Evolutionary conservation across 108 stramenopile species (phyloP).

Genomic region (Asterionellopsis glacialis): DNA sequence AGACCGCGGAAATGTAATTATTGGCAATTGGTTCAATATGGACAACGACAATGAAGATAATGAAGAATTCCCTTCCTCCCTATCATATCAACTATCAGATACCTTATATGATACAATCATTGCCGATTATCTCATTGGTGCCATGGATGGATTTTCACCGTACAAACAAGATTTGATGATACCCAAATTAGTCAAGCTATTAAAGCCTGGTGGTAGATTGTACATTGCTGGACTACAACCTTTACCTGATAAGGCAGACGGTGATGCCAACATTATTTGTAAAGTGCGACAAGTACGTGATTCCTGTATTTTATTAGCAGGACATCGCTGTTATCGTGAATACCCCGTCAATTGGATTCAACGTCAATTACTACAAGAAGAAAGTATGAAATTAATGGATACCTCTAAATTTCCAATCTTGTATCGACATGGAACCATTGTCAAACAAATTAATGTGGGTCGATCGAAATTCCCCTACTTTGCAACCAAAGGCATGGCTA

Average conservation of each 20-base stretch:
- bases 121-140: constrained; percentile 94
- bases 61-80: constrained; percentile 10
- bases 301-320: constrained; percentile 91
- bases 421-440: constrained; percentile 72
- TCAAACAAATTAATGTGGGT: constrained; percentile 90
- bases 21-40: constrained; percentile 87
- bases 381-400: constrained; percentile 35
- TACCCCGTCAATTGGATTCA: constrained; percentile 94
- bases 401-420: constrained; percentile 83
- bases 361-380: constrained; percentile 51
- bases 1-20: constrained; percentile 58
- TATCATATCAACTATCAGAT: constrained; percentile 16
- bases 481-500: constrained; percentile 43
- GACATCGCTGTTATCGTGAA: constrained; percentile 92
- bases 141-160: constrained; percentile 94
- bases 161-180: constrained; percentile 92
- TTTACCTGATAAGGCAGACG: constrained; percentile 70
- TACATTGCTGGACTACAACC: constrained; percentile 93
- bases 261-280: constrained; percentile 76
- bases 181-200: constrained; percentile 58
- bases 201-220: constrained; percentile 86
- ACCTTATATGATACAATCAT: constrained; percentile 81
- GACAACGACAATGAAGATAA: constrained; percentile 14
- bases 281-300: constrained; percentile 85
- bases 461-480: constrained; percentile 79